Base-by-base conservation (phyloP, 2,329 filamentous ascomycete species). In the Erysiphe neolycopersici region DNA sequence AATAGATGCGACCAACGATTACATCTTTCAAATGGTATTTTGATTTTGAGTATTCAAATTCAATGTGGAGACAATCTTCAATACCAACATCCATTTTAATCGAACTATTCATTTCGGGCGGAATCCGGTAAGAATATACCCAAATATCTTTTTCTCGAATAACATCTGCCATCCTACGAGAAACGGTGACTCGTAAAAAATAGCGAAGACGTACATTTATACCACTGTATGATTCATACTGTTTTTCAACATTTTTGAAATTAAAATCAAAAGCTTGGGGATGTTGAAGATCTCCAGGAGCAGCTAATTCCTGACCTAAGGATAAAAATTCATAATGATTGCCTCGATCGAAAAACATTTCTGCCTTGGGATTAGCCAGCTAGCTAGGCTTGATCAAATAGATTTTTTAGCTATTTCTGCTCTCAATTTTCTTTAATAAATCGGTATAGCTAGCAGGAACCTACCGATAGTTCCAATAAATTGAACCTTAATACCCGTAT, bases 51-150 rank as follows among this genome's bases (percentile, higher is more conserved):
- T 98, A 98, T 63, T 98, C 89, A 54, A 98, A 98, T 62, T 98
- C 89, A 52, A 98, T 98, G 63, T 98, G 89, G 53, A 98, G 67
- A 60, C 89, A 98, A 64, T 98, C 91, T 64, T 98, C 89, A 57
- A 98, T 98, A 46, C 89, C 89, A 47, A 98, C 89, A 59, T 98
- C 89, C 89, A 98, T 98, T 71, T 98, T 98, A 68, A 98, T 98
- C 52, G 81, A 84, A 63, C 76, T 85, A 67, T 95, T 98, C 62
- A 84, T 91, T 71, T 98, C 89, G 16, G 89, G 89, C 17, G 89
- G 87, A 66, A 95, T 87, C 60, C 85, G 77, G 68, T 98, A 98
- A 49, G 79, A 89, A 67, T 98, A 98, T 45, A 98, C 91, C 91
- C 91, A 98, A 50, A 98, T 79, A 61, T 98, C 91, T 71, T 98